Base-by-base conservation (phyloP, 1,139 yeast genomes). In the Kurtzmaniella quercitrusa region DNA sequence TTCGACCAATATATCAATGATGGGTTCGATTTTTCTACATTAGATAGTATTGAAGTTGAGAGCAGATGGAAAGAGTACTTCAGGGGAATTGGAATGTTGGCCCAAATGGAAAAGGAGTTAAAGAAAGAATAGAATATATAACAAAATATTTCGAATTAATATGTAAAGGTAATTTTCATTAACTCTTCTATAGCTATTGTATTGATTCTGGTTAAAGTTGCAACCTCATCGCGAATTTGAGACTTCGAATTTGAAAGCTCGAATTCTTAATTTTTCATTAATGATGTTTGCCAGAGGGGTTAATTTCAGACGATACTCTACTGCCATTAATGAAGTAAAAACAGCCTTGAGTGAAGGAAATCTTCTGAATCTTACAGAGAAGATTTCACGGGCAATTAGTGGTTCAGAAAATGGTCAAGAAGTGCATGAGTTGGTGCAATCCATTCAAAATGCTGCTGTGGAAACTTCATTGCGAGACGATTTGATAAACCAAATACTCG, bases 11-110 rank as follows among this genome's bases (percentile, higher is more conserved):
- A 78, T 58, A 61, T 78, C 40, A 60, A 57, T 26, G 53, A 59
- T 6, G 61, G 61, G 33, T 78, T 77, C 52, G 67, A 76, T 28
- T 71, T 75, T 65, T 57, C 61, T 20, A 83, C 74, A 22, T 65
- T 78, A 45, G 77, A 78, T 23, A 55, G 59, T 28, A 61, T 81
- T 26, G 59, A 66, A 3, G 66, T 63, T 12, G 55, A 62, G 8
- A 75, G 74, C 50, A 55, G 59, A 30, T 78, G 83, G 82, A 62
- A 61, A 23, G 63, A 67, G 21, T 77, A 76, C 50, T 73, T 73
- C 44, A 65, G 61, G 15, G 82, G 81, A 2, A 65, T 77, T 46
- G 82, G 76, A 0, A 60, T 77, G 59, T 61, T 78, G 50, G 75
- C 80, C 19, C 61, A 64, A 42, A 75, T 74, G 65, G 83, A 78